Evolutionary conservation across 345 rosid species (phyloP).

Genomic region (Nephelium lappaceum): DNA sequence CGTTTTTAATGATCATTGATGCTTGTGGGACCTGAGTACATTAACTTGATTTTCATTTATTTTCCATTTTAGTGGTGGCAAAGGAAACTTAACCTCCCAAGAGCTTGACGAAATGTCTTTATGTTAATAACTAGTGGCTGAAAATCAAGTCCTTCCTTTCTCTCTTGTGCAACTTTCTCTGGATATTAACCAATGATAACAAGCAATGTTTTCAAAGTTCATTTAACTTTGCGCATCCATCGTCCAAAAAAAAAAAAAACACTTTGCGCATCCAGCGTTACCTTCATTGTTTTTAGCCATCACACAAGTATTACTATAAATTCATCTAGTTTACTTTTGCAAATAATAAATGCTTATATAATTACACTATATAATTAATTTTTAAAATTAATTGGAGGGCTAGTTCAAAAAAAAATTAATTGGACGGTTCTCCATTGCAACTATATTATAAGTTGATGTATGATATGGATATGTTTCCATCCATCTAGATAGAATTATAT

Average conservation of each 20-base stretch:
- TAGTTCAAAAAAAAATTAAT: too few species aligned
- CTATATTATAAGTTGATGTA: background rate
- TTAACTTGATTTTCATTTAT: background rate
- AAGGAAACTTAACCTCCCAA: background rate
- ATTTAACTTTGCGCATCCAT: background rate
- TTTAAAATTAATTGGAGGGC: too few species aligned
- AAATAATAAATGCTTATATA: too few species aligned
- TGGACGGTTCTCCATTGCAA: background rate
- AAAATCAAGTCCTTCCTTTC: background rate
- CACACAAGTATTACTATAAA: too few species aligned
- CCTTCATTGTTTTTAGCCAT: background rate
- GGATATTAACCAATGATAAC: background rate
- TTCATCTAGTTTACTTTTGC: too few species aligned
- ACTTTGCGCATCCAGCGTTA: background rate
- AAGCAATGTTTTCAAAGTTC: background rate
- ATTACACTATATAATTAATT: too few species aligned
- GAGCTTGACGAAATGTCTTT: background rate
- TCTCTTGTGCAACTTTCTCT: background rate
- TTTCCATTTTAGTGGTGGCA: background rate
- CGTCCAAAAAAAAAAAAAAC: background rate
- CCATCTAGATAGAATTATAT: background rate
- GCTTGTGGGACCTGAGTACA: conserved; percentile 1
- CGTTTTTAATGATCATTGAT: background rate
- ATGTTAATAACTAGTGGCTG: background rate
- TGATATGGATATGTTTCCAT: background rate